Evolutionary conservation across 805 yeast genomes (phyloP), one percentile per base, ranked within the genome.

Genomic region (Zygosaccharomyces gambellarensis): DNA sequence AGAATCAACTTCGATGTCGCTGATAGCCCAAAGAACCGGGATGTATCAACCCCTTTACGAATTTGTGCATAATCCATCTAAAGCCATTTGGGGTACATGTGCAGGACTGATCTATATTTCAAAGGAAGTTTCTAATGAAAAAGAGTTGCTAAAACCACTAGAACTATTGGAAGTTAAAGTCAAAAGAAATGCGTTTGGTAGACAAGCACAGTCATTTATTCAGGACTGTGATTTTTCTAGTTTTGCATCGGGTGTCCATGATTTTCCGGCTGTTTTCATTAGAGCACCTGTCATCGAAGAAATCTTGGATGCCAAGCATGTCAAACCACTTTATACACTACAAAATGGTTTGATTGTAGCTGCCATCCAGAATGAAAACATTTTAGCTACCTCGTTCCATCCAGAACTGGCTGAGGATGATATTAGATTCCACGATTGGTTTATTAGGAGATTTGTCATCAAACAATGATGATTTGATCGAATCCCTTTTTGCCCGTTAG

Each of bases 81-180:
- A 76, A 52, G 82, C 87, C 1, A 76, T 81, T 10, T 87, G 95
- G 95, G 95, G 95, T 0, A 87, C 95, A 0, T 87, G 95, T 66
- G 95, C 95, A 2, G 95, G 95, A 2, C 69, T 87, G 56, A 86
- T 87, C 45, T 74, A 85, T 54, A 69, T 87, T 22, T 76, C 90
- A 6, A 71, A 75, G 48, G 71, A 74, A 42, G 70, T 83, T 32
- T 68, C 73, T 12, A 76, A 79, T 58, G 83, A 81, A 19, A 74
- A 74, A 43, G 73, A 71, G 1, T 75, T 77, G 21, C 85, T 85
- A 54, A 69, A 76, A 49, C 63, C 81, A 2, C 68, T 87, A 38
- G 86, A 88, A 1, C 87, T 85, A 1, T 65, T 87, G 59, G 79
- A 81, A 56, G 79, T 86, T 4, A 71, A 73, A 30, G 87, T 85